These are phyloP conservation scores for Coleophoma crateriformis DNA, from an alignment of 2,329 filamentous ascomycete genomes.

Conservation along the genomic window DNA sequence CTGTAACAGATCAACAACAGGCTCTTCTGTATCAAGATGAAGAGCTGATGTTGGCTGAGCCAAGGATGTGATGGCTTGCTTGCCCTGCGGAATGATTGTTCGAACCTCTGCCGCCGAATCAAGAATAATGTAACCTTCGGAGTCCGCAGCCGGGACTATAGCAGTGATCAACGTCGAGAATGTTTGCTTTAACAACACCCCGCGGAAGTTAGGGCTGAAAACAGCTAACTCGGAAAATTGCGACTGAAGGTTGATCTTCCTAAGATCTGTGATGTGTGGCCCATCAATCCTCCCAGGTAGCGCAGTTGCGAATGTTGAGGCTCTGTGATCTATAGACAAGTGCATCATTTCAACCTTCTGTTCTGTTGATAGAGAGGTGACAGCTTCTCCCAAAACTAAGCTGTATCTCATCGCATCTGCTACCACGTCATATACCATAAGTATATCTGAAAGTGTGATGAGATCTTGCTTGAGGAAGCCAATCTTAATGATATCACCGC, in stretches of 20 bases:
- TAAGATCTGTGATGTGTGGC: background rate
- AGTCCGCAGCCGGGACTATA: slow-evolving; percentile 56
- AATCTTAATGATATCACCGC: slow-evolving; percentile 59
- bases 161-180: slow-evolving; percentile 57
- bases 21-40: slow-evolving; percentile 28
- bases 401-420: slow-evolving; percentile 68
- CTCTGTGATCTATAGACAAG: slow-evolving; percentile 64
- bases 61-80: slow-evolving; percentile 44
- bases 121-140: slow-evolving; percentile 68
- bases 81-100: slow-evolving; percentile 53
- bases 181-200: slow-evolving; percentile 52
- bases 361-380: slow-evolving; percentile 23
- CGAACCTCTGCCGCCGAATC: slow-evolving; percentile 73
- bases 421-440: slow-evolving; percentile 82
- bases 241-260: slow-evolving; percentile 31
- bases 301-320: slow-evolving; percentile 61
- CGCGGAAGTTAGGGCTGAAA: slow-evolving; percentile 56
- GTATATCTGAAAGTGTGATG: slow-evolving; percentile 65
- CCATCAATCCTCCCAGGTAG: slow-evolving; percentile 33
- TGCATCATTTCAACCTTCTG: slow-evolving; percentile 47
- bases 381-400: slow-evolving; percentile 46
- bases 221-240: slow-evolving; percentile 50
- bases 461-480: slow-evolving; percentile 69
- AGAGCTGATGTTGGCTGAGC: slow-evolving; percentile 47
- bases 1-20: slow-evolving; percentile 10